These are phyloP conservation scores for Fusarium sp. DNA, from an alignment of 2,329 filamentous ascomycete genomes.

Conservation along the genomic window DNA sequence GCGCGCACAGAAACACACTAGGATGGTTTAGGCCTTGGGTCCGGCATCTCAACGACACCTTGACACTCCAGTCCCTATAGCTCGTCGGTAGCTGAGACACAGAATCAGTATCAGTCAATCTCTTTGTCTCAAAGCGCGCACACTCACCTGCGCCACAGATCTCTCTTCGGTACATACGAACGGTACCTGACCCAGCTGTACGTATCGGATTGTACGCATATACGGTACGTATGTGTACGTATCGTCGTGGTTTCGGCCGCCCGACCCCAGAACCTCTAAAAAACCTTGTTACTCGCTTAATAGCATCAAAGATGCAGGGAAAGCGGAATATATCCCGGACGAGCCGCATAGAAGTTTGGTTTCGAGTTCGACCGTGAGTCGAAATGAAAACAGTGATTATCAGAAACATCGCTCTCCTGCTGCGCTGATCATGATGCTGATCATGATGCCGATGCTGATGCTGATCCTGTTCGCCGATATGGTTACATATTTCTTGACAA, in stretches of 20 bases:
- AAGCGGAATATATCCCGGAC: conserved; percentile 32
- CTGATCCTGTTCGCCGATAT: background rate
- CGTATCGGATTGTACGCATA: background rate
- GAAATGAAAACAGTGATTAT: conserved; percentile 2
- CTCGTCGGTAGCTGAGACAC: conserved; percentile 18
- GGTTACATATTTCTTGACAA: background rate
- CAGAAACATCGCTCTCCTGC: background rate
- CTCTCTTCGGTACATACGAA: conserved; percentile 2
- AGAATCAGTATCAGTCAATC: conserved; percentile 7
- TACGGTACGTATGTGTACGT: background rate
- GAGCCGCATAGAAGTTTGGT: conserved; percentile 16
- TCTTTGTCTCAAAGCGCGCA: conserved; percentile 2
- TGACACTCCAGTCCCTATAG: conserved; percentile 12
- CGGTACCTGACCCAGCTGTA: conserved; percentile 15
- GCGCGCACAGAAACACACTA: conserved; percentile 22
- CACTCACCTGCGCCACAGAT: conserved; percentile 33
- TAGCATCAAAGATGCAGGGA: conserved; percentile 6
- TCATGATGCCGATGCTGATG: background rate
- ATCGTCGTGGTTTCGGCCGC: conserved; percentile 20
- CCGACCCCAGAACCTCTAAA: conserved; percentile 18
- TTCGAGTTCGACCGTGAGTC: background rate
- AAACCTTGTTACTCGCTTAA: conserved; percentile 20
- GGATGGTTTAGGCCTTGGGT: conserved; percentile 15
- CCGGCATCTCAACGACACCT: conserved; percentile 20
- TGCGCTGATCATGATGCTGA: conserved; percentile 19